These are phyloP conservation scores for Chrysochromulina parva DNA, from an alignment of 78 protist species.

Conservation along the genomic window DNA sequence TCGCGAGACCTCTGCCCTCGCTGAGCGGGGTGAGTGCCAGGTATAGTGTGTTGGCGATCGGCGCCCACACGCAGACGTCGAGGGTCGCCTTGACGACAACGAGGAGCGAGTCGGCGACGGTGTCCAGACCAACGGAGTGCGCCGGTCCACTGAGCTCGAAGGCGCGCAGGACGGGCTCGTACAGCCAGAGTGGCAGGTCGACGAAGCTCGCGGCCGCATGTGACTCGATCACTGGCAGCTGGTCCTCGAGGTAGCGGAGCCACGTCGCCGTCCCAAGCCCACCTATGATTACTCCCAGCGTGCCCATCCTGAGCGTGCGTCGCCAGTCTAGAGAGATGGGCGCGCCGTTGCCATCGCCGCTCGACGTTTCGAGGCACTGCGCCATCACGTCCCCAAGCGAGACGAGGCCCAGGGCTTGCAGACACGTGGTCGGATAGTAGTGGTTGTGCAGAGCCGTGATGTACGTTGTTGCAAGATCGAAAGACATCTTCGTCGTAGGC, in stretches of 20 bases:
- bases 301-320: not conserved
- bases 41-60: not conserved
- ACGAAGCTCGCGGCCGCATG: too few species aligned
- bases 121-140: too few species aligned
- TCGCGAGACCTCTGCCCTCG: not conserved
- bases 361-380: not conserved
- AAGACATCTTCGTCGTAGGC: too few species aligned
- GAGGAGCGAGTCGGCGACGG: not conserved
- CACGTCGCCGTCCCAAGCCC: not conserved
- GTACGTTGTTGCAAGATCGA: too few species aligned
- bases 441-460: too few species aligned
- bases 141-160: too few species aligned
- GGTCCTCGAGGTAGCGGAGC: not conserved
- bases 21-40: not conserved
- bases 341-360: too few species aligned
- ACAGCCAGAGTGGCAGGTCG: too few species aligned
- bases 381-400: not conserved
- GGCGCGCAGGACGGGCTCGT: too few species aligned
- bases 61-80: not conserved
- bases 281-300: not conserved
- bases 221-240: not conserved
- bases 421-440: not conserved
- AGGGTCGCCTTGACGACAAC: not conserved
- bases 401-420: not conserved
- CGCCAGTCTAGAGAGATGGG: not conserved